Base-by-base conservation (phyloP, 139 green algal species). In the Yamagishiella unicocca region DNA sequence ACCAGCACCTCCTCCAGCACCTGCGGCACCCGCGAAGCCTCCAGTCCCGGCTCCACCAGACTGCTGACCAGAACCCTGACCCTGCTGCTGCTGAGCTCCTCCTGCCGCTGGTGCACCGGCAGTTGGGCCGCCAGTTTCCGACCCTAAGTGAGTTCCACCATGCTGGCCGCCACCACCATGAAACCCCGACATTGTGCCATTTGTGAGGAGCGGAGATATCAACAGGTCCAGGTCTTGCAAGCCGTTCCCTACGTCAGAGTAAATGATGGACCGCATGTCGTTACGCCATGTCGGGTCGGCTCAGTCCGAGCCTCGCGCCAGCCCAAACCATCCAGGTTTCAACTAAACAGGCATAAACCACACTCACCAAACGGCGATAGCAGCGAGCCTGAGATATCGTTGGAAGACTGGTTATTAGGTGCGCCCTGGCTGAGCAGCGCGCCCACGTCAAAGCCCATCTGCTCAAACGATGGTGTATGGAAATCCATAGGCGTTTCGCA, bases 151-250 rank as follows among this genome's bases (percentile, higher is more conserved):
- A 4, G 40, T 38, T 33, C 70, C 53, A 27, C 53, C 54, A 22
- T 29, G 78, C 40, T 78, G 70, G 14, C 58, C 58, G 8, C 38
- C 38, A 78, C 54, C 70, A 24, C 70, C 70, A 55, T 54, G 40
- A 72, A 86, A 77, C 1, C 64, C 64, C 14, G 1, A 21, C 2
- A 43, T 31, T 17, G 2, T 58, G 4, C 82, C 82, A 38, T 70
- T 81, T 24, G 82, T 45, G 0, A 73, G 46, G 0, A 87, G 35
- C 25, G 82, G 82, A 2, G 82, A 87, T 43, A 87, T 87, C 12
- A 87, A 67, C 25, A 87, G 67, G 12, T 87, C 82, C 38, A 87
- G 33, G 67, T 87, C 82, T 40, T 54, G 80, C 2, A 86, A n/a
- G 2, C 43, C 64, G 64, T 78, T 86, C 0, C 80, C 80, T 86